Conservation (phyloP, 768 basidiomycete species). For the Antrodiella citrinella region DNA sequence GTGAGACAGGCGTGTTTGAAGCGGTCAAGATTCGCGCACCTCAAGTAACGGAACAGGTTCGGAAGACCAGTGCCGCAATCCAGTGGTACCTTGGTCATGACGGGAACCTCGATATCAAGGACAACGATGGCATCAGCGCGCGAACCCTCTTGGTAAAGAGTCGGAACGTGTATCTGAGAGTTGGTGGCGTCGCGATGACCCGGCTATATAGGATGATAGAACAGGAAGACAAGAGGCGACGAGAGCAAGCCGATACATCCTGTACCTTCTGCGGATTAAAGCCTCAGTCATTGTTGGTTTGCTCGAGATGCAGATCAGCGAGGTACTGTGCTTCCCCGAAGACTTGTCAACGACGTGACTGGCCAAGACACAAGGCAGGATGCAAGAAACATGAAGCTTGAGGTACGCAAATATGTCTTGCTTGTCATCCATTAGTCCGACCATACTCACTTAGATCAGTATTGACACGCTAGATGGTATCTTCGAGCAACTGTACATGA, state of each 20-base stretch:
- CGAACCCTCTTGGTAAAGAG: slow-evolving; percentile 15
- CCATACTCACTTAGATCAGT: no score
- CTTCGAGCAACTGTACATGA: no score
- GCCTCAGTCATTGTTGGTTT: slow-evolving; percentile 18
- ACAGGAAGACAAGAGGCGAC: slow-evolving; percentile 26
- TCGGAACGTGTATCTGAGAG: neutral
- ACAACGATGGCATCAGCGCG: slow-evolving; percentile 29
- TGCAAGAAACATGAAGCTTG: slow-evolving; percentile 13
- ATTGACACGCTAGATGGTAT: no score
- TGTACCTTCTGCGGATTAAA: slow-evolving; percentile 30
- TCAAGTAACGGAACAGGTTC: slow-evolving; percentile 13
- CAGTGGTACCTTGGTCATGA: slow-evolving; percentile 35
- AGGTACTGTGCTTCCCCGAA: slow-evolving; percentile 27
- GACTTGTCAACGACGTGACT: slow-evolving; percentile 31
- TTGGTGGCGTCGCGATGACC: slow-evolving; percentile 1
- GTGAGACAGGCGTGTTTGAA: slow-evolving; percentile 32
- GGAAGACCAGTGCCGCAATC: slow-evolving; percentile 21
- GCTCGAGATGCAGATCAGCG: slow-evolving; percentile 28
- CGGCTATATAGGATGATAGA: slow-evolving; percentile 14
- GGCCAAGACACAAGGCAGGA: slow-evolving; percentile 31
- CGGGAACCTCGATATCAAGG: slow-evolving; percentile 28
- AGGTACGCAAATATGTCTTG: neutral
- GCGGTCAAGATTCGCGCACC: slow-evolving; percentile 24
- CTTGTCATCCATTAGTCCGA: neutral
- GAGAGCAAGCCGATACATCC: slow-evolving; percentile 16